Evolutionary conservation across 257 asterid species (phyloP), one percentile per base, ranked within the genome.

Genomic region (Fraxinus pennsylvanica): DNA sequence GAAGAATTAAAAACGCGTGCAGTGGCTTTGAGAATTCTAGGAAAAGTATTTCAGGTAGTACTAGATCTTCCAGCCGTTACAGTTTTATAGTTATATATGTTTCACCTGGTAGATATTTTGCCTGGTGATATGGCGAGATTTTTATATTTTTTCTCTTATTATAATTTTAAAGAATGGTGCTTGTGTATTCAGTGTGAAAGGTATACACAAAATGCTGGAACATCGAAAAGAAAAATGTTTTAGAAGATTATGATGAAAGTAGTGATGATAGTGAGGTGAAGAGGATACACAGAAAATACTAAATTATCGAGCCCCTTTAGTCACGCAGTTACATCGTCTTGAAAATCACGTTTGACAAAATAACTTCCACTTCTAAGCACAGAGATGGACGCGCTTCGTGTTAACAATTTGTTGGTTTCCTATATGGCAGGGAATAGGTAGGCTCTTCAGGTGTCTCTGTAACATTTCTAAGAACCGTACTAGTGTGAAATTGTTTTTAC

Each of bases 391-490:
- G 19, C 38, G 6, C 12, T 25, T 12, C 75, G 27, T 9, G 19
- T 9, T 86, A 7, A 54, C 9, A 54, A n/a, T 25, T 30, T 76
- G 35, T 3, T 15, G 22, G 19, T 54, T 15, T 54, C 27, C n/a
- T 8, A 7, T 54, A 15, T 76, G 65, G 70, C 90, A 93, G 97
- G 96, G 97, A 30, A 91, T 93, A 9, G 97, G 96, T 1, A 91
- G 94, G 77, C 97, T 93, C 72, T 90, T 90, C 85, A 87, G 96
- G 86, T 93, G 98, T 59, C 89, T 91, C 9, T 91, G 98, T 50
- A 93, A 90, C 15, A 41, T 41, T 41, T 41, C 4, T 27, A 9
- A 63, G 32, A 25, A 25, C 33, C 3, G 19, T 6, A 41, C 10
- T 8, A 9, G 45, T 8, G 45, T 39, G 45, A 8, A 1, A 6